Base-by-base conservation (phyloP, 2,329 filamentous ascomycete genomes). In the Scedosporium apiospermum region DNA sequence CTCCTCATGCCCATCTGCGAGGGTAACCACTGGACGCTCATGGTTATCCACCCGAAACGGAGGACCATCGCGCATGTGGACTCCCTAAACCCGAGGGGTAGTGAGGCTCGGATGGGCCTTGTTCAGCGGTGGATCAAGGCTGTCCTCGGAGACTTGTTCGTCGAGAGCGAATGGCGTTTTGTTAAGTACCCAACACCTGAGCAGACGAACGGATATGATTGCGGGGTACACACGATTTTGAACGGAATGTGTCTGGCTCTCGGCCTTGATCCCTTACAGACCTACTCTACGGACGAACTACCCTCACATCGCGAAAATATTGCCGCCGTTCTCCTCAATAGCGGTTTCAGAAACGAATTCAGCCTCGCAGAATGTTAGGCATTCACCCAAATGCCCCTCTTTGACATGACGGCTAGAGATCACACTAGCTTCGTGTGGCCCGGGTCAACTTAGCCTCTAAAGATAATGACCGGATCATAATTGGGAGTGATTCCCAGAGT, bases 141-240 rank as follows among this genome's bases (percentile, higher is more conserved):
- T 42, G 79, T 88, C 60, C 75, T 91, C 5, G 78, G 77, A n/a
- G 73, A 73, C 16, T 74, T 81, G 3, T 91, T 82, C 68, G 69
- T 78, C 2, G 75, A 76, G 14, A 73, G 75, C 1, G 86, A 89
- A 49, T 93, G 89, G 89, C 76, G 71, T 26, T 75, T 78, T 1
- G 74, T 82, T 6, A 70, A 74, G n/a, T 77, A 80, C 55, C 71
- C 73, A 16, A 83, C 82, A 42, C 80, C 83, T 0, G 68, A 66
- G 2, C 89, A 93, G 71, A 78, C 75, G 27, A 93, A 93, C 69
- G 81, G 81, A 1, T 85, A 82, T 69, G 90, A 93, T 70, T 93
- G 90, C 67, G 90, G 90, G n/a, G 83, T 91, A 3, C 90, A 91
- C 70, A 84, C 87, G 14, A 85, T 90, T 66, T 83, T 89, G 18